phyloP scores from a whole-genome alignment of 208 protist genomes.

The Acanthamoeba culbertsoni region DNA sequence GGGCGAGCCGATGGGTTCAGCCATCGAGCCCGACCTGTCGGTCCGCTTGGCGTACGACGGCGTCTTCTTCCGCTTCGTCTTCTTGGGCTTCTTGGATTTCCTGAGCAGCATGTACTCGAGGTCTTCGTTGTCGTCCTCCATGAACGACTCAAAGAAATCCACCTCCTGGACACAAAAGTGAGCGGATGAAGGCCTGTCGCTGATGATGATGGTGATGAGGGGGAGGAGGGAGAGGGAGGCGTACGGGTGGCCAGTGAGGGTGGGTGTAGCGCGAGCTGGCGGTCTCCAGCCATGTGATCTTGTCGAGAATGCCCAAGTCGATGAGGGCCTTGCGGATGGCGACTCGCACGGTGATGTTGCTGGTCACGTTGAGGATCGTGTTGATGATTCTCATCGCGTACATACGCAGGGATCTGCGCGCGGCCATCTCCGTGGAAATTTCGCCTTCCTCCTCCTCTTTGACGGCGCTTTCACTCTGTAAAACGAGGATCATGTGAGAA shows the following conservation, averaged over 20 bases:
- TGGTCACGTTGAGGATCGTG: background rate
- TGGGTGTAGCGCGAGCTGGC: no score
- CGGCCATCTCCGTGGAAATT: background rate
- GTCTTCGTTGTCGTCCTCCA: slow-evolving; percentile 52
- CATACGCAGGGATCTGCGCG: background rate
- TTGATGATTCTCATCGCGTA: slow-evolving; percentile 4
- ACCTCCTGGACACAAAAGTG: no score
- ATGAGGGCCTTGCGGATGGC: slow-evolving; percentile 27
- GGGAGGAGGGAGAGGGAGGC: no score
- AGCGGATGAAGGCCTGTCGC: no score
- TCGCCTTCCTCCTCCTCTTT: background rate
- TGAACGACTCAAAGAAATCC: slow-evolving; percentile 17
- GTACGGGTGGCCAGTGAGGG: no score
- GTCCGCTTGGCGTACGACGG: background rate
- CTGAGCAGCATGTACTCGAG: background rate
- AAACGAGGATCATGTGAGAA: no score
- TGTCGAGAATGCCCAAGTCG: slow-evolving; percentile 28
- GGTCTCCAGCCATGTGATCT: no score
- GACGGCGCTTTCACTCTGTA: no score
- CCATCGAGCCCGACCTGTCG: background rate
- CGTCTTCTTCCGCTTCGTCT: background rate
- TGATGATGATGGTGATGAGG: no score
- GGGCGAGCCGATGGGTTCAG: background rate
- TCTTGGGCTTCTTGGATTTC: background rate
- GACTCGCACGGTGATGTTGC: background rate